Conservation (phyloP, 257 asterid genomes). For the Solanum appendiculatum region DNA sequence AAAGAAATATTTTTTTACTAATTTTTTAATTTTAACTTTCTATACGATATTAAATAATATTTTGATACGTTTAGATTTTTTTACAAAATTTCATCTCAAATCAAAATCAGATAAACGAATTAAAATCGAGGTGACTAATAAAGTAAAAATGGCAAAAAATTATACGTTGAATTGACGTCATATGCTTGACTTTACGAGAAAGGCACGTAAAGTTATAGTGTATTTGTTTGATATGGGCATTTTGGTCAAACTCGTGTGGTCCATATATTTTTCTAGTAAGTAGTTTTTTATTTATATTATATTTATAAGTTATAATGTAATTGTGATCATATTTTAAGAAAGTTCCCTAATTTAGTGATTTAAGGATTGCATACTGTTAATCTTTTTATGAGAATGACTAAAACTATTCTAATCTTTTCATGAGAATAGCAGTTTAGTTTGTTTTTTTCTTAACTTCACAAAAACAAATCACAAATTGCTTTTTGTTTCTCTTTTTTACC, state of each 20-base stretch:
- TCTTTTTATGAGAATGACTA: background rate
- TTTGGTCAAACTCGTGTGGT: background rate
- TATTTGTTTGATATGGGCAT: background rate
- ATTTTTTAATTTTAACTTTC: too few species aligned
- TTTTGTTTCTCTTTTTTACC: background rate
- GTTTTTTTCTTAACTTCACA: background rate
- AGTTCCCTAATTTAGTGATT: background rate
- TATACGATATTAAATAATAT: background rate
- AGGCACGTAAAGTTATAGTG: background rate
- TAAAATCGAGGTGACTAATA: too few species aligned
- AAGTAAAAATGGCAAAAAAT: too few species aligned
- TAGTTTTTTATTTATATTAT: too few species aligned
- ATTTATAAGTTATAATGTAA: background rate
- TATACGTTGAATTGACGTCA: background rate
- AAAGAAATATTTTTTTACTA: background rate
- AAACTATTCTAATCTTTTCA: background rate
- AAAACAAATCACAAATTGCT: background rate
- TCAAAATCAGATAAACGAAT: background rate
- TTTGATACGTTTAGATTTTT: rapidly evolving
- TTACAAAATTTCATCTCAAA: too few species aligned
- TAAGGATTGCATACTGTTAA: background rate
- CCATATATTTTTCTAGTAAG: background rate
- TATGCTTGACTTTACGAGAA: background rate
- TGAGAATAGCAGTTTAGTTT: background rate
- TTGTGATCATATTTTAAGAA: background rate